Base-by-base conservation (phyloP, 306 rosid species). In the Vachellia collinsii region DNA sequence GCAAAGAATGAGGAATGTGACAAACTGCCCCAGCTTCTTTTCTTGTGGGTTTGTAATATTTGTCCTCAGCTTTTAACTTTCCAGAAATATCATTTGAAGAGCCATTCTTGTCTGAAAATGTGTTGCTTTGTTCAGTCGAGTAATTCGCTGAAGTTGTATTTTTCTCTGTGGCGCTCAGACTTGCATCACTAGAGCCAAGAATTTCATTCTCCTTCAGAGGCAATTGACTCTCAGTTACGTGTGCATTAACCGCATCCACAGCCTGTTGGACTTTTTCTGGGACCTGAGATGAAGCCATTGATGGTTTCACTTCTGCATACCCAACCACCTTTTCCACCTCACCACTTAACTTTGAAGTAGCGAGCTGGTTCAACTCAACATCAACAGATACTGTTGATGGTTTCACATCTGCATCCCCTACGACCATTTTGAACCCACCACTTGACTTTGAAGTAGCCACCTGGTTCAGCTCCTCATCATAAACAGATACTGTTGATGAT, bases 1-100 rank as follows among this genome's bases (percentile, higher is more conserved):
- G 50, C 54, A 75, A 75, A 70, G 84, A 85, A 83, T 68, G 20
- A 74, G 82, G 72, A 59, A 75, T 20, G 5, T 47, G 78, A 69
- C 75, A 74, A 63, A 48, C 88, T 70, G 70, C 86, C 87, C 78
- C 86, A 80, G 65, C 87, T 66, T 85, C 85, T 82, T 66, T 70
- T 79, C 29, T 62, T 25, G 80, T 53, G 78, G 88, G 82, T 68
- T 80, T 75, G 67, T 36, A 79, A 69, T 34, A 12, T 39, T 76
- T 64, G 71, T 83, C 80, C 56, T 75, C 73, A 19, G 82, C 72
- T 63, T 68, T 83, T 83, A 67, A 82, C 74, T 71, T 86, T 74
- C 23, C 78, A 79, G 76, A 76, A 58, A 66, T 76, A 50, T 70
- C 59, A 37, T 47, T 62, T 54, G 25, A 53, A 47, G 37, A n/a